A percentile compares a stretch with the other conserved stretches of the same genome.
phyloP scores from a whole-genome alignment of 768 basidiomycete genomes.

The Naematelia encephala region DNA sequence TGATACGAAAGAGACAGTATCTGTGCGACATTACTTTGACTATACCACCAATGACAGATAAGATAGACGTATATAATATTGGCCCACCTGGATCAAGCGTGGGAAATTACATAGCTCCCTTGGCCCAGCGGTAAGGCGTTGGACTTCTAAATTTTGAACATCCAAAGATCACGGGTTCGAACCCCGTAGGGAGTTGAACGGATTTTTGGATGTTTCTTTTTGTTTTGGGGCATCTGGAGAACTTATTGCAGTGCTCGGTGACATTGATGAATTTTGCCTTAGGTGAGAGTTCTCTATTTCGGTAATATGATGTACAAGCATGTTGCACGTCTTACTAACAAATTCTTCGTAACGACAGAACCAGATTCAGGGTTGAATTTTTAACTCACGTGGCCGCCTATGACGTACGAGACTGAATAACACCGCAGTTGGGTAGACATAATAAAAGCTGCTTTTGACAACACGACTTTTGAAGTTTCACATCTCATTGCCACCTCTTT shows the following conservation, averaged over 20 bases:
- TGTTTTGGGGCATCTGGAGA: background rate
- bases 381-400: background rate
- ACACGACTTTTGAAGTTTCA: background rate
- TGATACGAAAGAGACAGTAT: no score
- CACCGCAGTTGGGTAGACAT: background rate
- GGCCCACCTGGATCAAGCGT: no score
- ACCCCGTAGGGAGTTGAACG: background rate
- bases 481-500: background rate
- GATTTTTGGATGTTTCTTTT: background rate
- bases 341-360: background rate
- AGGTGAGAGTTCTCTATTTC: background rate
- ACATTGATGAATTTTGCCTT: background rate
- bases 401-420: background rate
- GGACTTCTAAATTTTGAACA: background rate
- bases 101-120: no score
- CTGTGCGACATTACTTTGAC: no score
- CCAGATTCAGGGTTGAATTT: background rate
- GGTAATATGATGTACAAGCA: background rate
- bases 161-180: background rate
- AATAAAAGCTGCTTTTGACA: background rate
- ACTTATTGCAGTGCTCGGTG: background rate
- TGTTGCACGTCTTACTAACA: no score
- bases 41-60: no score
- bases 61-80: no score
- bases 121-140: background rate